Evolutionary conservation across 1,284 basidiomycete species (phyloP), one percentile per base, ranked within the genome.

Genomic region (Mycosarcoma mackinlayi): DNA sequence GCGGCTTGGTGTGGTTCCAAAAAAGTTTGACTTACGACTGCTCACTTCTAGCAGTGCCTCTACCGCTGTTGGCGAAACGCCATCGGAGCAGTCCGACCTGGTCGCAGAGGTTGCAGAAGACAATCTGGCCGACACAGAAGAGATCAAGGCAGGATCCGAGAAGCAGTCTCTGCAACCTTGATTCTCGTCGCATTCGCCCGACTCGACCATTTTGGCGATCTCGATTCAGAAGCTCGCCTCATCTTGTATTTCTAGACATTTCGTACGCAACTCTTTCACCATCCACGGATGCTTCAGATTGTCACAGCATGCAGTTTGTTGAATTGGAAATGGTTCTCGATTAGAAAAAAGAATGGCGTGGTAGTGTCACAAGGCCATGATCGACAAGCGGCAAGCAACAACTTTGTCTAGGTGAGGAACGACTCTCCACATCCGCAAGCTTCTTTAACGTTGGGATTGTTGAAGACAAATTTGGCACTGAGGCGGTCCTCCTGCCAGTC

Each of bases 371-470:
- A n/a, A 21, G 10, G 37, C 9, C 6, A 19, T 38, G 37, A 38
- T 9, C 1, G 30, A 38, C 9, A 38, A 19, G 13, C 6, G n/a
- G 16, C 10, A 18, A 18, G 16, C 16, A 38, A 19, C 18, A 13
- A 38, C 7, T 9, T 6, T 8, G 1, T 33, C 45, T 53, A 75
- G 4, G 70, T 73, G 28, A 79, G 91, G 83, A 85, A 85, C 41
- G 85, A 94, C 84, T 95, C 93, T 75, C 93, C 93, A 79, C 93
- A 96, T 55, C 93, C 93, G 83, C 93, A 96, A 11, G 92, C 91
- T 79, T 95, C 94, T 84, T 91, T 92, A 65, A 85, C 79, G 50
- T 85, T 84, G 1, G 84, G 84, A 61, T 85, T 96, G 85, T 91
- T 90, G 85, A 97, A 96, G 24, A 91, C 89, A 77, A 97, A 96